Conservation (phyloP, 2,329 filamentous ascomycete genomes). For the Zymoseptoria passerinii region DNA sequence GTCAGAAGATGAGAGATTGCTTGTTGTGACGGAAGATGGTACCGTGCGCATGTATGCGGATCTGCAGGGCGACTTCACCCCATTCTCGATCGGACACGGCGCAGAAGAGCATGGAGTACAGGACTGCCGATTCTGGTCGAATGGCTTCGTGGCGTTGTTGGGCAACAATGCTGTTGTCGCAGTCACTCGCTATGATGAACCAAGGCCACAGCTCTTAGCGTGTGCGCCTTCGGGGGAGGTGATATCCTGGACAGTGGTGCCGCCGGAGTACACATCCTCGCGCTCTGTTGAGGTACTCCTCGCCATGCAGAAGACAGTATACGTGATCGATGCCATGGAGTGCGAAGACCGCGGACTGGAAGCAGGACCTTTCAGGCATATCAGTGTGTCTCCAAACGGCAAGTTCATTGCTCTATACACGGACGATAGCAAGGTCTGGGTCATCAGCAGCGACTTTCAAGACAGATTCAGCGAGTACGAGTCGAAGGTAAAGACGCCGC, state of each 20-base stretch:
- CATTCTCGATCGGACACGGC: constrained; percentile 82
- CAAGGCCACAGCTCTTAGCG: constrained; percentile 75
- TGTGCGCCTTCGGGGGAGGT: constrained; percentile 68
- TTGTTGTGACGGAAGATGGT: constrained; percentile 83
- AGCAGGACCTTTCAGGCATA: constrained; percentile 84
- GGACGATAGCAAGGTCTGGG: constrained; percentile 73
- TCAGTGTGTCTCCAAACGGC: constrained; percentile 84
- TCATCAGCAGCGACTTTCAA: constrained; percentile 93
- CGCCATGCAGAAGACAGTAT: constrained; percentile 75
- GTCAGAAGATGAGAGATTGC: constrained; percentile 88
- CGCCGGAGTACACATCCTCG: constrained; percentile 80
- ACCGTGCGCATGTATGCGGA: constrained; percentile 85
- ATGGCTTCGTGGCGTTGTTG: constrained; percentile 86
- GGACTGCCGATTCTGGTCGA: constrained; percentile 84
- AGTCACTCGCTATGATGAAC: constrained; percentile 85
- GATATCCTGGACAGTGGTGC: constrained; percentile 80
- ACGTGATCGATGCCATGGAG: constrained; percentile 78
- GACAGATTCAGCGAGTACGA: constrained; percentile 87
- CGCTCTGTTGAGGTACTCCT: constrained; percentile 87
- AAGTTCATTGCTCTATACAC: constrained; percentile 84
- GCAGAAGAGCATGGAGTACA: constrained; percentile 81
- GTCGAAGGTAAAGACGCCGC: constrained; percentile 73
- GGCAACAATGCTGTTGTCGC: constrained; percentile 79
- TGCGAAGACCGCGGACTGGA: constrained; percentile 86
- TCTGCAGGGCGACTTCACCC: constrained; percentile 88